Evolutionary conservation across 352 stramenopile genomes (phyloP), one percentile per base, ranked within the genome.

Genomic region (Phytophthora meadii): DNA sequence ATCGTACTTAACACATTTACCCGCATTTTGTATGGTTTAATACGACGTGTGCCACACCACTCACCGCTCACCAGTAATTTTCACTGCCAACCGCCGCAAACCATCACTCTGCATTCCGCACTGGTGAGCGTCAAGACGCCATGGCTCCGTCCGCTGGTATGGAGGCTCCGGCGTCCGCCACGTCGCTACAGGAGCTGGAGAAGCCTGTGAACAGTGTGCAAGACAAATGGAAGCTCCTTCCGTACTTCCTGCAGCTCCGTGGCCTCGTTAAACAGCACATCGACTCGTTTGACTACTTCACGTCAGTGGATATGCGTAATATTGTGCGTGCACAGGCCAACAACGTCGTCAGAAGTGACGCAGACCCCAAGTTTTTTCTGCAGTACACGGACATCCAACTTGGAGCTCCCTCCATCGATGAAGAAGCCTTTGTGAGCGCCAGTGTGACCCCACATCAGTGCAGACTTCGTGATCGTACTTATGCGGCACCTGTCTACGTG

Each of bases 251-350:
- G 50, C 88, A 97, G 64, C 76, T 95, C 34, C 90, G 91, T 32
- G 92, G 92, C 0, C 81, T 98, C 52, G 91, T 98, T 28, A 97
- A 97, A 76, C 98, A 99, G 76, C 98, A 99, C 79, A 99, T 99
- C 76, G 97, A 99, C 84, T 99, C 97, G 53, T 99, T 99, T 81
- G 88, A 99, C 90, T 98, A 99, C 87, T 99, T 99, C 69, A 97
- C 99, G 17, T 95, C 94, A 65, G 90, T 98, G 1, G 97, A 99
- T 76, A 98, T 99, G 74, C 98, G 98, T 65, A 98, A 99, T 79
- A 99, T 99, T 61, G 97, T 99, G 66, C 89, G 89, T 63, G 93
- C 95, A 39, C 93, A 97, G 77, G 86, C 85, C 46, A 98, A 98
- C 71, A 87, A 92, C 66, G 89, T 93, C 59, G 89, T 98, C 34